phyloP scores from a whole-genome alignment of 2,329 filamentous ascomycete genomes.

The Trichoderma sp. region DNA sequence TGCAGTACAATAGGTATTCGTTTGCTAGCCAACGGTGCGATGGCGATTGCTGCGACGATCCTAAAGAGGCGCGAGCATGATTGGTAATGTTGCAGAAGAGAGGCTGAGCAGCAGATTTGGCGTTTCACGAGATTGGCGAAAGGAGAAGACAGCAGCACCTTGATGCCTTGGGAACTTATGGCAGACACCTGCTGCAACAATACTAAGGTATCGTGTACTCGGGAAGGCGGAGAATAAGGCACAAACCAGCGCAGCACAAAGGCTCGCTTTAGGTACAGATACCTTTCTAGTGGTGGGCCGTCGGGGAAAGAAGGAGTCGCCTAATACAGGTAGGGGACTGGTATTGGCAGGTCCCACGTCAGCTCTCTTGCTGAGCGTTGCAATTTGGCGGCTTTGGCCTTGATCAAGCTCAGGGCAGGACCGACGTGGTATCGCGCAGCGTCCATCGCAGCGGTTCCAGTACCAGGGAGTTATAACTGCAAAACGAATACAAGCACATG shows the following conservation, averaged over 20 bases:
- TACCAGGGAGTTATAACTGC: not conserved
- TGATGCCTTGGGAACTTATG: not conserved
- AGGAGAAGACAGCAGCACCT: not conserved
- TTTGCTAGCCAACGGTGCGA: not conserved
- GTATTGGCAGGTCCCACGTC: conserved; percentile 1
- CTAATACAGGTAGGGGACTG: not conserved
- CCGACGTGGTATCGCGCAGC: not conserved
- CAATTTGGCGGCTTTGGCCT: not conserved
- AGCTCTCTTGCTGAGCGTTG: not conserved
- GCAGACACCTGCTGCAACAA: not conserved
- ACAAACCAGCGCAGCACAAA: not conserved
- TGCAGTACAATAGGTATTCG: not conserved
- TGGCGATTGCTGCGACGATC: not conserved
- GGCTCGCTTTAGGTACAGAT: not conserved
- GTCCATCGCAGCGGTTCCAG: not conserved
- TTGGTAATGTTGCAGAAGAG: not conserved
- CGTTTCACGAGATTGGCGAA: conserved; percentile 16
- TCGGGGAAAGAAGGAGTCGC: not conserved
- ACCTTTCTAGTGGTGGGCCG: not conserved
- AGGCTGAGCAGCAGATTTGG: conserved; percentile 10
- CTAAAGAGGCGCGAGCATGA: not conserved
- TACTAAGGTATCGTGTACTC: not conserved
- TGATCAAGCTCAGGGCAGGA: not conserved
- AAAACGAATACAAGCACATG: too few species aligned
- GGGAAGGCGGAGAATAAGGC: not conserved